Conservation (phyloP, 495 filamentous ascomycete species). For the Neurospora sublineolata region DNA sequence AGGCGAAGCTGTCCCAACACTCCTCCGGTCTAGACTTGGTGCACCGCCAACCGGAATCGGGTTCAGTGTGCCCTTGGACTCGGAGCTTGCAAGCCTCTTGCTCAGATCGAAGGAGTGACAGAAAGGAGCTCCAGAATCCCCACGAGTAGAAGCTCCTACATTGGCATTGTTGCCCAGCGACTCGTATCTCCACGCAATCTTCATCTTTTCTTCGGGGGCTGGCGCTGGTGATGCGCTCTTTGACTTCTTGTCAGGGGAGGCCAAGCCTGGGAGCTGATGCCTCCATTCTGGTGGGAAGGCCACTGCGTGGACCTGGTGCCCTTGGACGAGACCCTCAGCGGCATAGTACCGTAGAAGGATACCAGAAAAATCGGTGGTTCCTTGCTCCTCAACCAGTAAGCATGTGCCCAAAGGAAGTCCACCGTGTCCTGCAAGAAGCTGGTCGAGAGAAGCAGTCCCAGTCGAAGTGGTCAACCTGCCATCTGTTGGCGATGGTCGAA, state of each 20-base stretch:
- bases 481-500: slow-evolving; percentile 81
- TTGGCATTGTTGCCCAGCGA: slow-evolving; percentile 49
- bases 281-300: slow-evolving; percentile 72
- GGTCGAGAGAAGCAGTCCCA: slow-evolving; percentile 73
- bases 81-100: slow-evolving; percentile 57
- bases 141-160: slow-evolving; percentile 47
- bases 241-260: slow-evolving; percentile 33
- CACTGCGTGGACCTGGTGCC: slow-evolving; percentile 76
- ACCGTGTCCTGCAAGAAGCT: slow-evolving; percentile 76
- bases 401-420: slow-evolving; percentile 74
- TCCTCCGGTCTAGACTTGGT: slow-evolving; percentile 7
- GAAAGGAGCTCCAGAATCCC: slow-evolving; percentile 40
- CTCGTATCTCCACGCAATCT: slow-evolving; percentile 98
- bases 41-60: slow-evolving; percentile 29
- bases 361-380: slow-evolving; percentile 88
- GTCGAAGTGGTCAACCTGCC: slow-evolving; percentile 85
- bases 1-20: slow-evolving; percentile 32
- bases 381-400: slow-evolving; percentile 78
- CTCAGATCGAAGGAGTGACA: slow-evolving; percentile 86
- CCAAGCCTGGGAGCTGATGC: slow-evolving; percentile 67
- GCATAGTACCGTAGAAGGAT: slow-evolving; percentile 80
- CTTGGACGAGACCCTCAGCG: slow-evolving; percentile 86
- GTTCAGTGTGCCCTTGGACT: slow-evolving; percentile 36
- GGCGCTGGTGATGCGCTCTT: slow-evolving; percentile 28
- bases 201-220: slow-evolving; percentile 66